These are phyloP conservation scores for Triticum turgidum DNA, from an alignment of 176 grass and related monocot species.

Conservation along the genomic window DNA sequence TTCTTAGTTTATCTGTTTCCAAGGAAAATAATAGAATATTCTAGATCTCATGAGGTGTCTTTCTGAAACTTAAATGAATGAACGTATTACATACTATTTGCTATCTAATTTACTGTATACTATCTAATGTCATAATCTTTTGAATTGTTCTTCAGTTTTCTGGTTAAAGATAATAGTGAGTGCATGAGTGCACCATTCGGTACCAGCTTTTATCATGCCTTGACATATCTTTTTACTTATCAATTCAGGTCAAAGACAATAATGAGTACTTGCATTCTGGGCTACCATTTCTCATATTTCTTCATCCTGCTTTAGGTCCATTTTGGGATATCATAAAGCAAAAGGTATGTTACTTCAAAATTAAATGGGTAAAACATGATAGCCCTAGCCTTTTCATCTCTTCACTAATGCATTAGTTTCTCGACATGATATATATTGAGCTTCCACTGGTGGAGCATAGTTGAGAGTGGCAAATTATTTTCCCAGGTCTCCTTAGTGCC, in stretches of 20 bases:
- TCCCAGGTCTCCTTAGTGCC: background rate
- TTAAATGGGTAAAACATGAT: slow-evolving; percentile 1
- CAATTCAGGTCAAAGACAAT: slow-evolving; percentile 75
- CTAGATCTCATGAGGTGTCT: background rate
- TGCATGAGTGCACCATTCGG: background rate
- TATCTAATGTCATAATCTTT: slow-evolving; percentile 8
- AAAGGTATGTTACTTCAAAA: slow-evolving; percentile 60
- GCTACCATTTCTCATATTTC: slow-evolving; percentile 92
- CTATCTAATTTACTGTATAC: background rate
- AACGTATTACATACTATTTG: background rate
- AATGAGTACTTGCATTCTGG: slow-evolving; percentile 63
- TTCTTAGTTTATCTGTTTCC: background rate
- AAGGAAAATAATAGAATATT: background rate
- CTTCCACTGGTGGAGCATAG: background rate
- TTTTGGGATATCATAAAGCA: slow-evolving; percentile 85
- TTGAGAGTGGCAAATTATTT: background rate
- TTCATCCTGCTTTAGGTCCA: slow-evolving; percentile 97
- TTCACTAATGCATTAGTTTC: background rate
- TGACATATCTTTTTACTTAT: slow-evolving; percentile 32
- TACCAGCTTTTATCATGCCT: slow-evolving; percentile 2
- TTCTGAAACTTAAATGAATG: background rate
- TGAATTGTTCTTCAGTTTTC: slow-evolving; percentile 23
- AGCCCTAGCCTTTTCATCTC: background rate
- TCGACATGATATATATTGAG: slow-evolving; percentile 15
- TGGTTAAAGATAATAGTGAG: background rate